phyloP scores from a whole-genome alignment of 768 basidiomycete genomes.

The Boletus fagicola region DNA sequence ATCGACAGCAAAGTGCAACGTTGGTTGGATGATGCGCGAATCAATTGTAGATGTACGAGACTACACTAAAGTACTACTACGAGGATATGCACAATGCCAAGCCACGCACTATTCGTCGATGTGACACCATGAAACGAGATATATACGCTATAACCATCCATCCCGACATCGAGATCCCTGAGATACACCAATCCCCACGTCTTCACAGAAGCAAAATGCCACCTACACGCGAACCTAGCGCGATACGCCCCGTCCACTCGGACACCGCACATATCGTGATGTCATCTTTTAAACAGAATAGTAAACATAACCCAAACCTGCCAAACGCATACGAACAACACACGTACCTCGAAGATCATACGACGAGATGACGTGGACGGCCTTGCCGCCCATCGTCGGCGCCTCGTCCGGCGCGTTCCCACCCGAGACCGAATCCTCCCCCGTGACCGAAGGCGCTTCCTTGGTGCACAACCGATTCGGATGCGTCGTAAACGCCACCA shows the following conservation, averaged over 20 bases:
- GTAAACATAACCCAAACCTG: neutral
- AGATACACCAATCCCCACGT: neutral
- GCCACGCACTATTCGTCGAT: neutral
- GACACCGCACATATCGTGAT: conserved; percentile 45
- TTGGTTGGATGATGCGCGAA: neutral
- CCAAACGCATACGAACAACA: neutral
- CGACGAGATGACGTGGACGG: conserved; percentile 19
- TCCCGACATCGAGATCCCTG: neutral
- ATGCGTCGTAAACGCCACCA: conserved; percentile 22
- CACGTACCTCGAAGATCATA: conserved; percentile 32
- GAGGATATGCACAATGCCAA: neutral
- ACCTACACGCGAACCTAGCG: conserved; percentile 43
- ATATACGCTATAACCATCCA: neutral
- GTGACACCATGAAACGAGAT: neutral
- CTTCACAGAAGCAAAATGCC: conserved; percentile 21
- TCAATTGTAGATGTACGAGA: neutral
- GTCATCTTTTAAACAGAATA: conserved; percentile 36
- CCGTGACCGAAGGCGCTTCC: neutral
- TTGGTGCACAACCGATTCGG: conserved; percentile 4
- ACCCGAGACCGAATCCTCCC: neutral
- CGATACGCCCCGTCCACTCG: conserved; percentile 44
- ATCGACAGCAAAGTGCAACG: too few species aligned
- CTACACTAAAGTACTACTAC: neutral
- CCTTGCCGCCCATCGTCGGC: conserved; percentile 12
- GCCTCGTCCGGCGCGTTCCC: neutral